Evolutionary conservation across 2,329 filamentous ascomycete genomes (phyloP), one percentile per base, ranked within the genome.

Genomic region (Leptographium galeiforme): DNA sequence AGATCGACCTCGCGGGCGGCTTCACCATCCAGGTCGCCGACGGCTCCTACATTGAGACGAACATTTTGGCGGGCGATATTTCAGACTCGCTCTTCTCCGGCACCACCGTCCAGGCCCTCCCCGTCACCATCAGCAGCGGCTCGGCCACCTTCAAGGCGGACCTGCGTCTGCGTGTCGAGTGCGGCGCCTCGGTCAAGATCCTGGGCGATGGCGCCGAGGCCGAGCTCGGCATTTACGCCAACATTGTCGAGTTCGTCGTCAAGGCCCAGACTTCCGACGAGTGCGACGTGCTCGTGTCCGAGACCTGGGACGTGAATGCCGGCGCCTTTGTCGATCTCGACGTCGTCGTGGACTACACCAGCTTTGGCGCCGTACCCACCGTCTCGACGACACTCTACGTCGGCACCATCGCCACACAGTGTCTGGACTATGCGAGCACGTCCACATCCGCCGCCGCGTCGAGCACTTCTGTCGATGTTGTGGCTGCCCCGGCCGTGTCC

Each of bases 241-340:
- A 79, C 64, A 62, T 81, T 8, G 69, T 77, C n/a, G 72, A 80
- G 59, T 76, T 79, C 62, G 68, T 71, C 54, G 67, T 68, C 56
- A 62, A 66, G 52, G 65, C 74, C 52, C 66, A 68, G 50, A 61
- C 59, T 39, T 66, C 65, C 6, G 61, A 64, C 11, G 51, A 58
- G 48, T 74, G 72, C 60, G 66, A 62, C 30, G 58, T 73, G n/a
- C 60, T 59, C 56, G 39, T 60, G 45, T 57, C 61, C 48, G 67
- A 71, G 59, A 64, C 61, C 52, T 70, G 66, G 56, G 67, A 70
- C 57, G 56, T 70, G 46, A 70, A 70, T 58, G 60, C 70, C 43
- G 68, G 68, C 56, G 68, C 66, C 25, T 66, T 61, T 19, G 65
- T 64, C 30, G 61, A 61, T 34, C 57, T 68, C 25, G 63, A 65